These are phyloP conservation scores for Saccharomycopsis crataegensis DNA, from an alignment of 1,139 yeast species.

Conservation along the genomic window DNA sequence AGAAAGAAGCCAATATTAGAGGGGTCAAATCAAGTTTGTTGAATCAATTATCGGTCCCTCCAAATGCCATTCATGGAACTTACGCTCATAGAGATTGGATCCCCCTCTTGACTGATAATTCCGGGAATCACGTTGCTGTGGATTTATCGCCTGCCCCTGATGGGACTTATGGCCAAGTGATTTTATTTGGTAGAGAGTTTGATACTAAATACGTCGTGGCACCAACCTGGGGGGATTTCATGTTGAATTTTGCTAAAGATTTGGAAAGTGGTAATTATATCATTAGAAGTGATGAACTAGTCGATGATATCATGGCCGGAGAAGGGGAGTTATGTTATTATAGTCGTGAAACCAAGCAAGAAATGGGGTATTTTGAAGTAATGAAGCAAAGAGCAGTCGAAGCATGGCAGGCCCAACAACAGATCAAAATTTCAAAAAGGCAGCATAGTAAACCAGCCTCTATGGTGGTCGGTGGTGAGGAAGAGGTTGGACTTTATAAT, in stretches of 20 bases:
- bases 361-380: slow-evolving; percentile 59
- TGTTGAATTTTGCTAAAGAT: slow-evolving; percentile 75
- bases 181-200: slow-evolving; percentile 82
- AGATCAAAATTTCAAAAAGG: no score
- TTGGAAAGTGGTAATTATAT: slow-evolving; percentile 68
- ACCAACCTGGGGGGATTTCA: slow-evolving; percentile 78
- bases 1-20: not conserved
- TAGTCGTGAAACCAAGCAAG: slow-evolving; percentile 43
- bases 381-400: slow-evolving; percentile 37
- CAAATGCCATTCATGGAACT: slow-evolving; percentile 56
- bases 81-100: slow-evolving; percentile 90
- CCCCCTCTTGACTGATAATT: slow-evolving; percentile 78
- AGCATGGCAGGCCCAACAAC: slow-evolving; percentile 12
- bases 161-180: slow-evolving; percentile 79
- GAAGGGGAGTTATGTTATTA: slow-evolving; percentile 69
- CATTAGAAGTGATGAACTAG: slow-evolving; percentile 45
- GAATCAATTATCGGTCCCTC: slow-evolving; percentile 69
- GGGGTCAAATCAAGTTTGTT: not conserved
- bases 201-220: slow-evolving; percentile 75
- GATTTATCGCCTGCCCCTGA: slow-evolving; percentile 78
- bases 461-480: no score
- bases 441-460: no score
- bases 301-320: slow-evolving; percentile 52
- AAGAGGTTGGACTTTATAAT: not conserved
- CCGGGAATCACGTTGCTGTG: slow-evolving; percentile 85